These are phyloP conservation scores for Aspergillus piperis DNA, from an alignment of 2,329 filamentous ascomycete genomes.

Conservation along the genomic window DNA sequence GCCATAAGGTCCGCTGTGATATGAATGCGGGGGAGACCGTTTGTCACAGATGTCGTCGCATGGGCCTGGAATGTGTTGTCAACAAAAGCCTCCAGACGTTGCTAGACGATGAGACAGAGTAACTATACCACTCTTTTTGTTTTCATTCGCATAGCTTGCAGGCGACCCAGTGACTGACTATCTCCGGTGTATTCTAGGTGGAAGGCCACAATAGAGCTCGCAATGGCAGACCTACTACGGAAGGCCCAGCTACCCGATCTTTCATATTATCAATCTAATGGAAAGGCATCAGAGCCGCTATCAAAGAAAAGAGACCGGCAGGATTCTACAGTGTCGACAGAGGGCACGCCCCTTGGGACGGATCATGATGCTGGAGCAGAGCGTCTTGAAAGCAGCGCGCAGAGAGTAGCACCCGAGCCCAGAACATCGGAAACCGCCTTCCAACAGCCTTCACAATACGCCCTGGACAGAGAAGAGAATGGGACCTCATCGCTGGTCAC, in stretches of 20 bases:
- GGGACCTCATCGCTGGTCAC: conserved; percentile 41
- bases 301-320: conserved; percentile 35
- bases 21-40: conserved; percentile 52
- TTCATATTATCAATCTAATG: conserved; percentile 39
- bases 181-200: conserved; percentile 27
- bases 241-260: conserved; percentile 41
- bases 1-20: conserved; percentile 58
- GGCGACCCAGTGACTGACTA: conserved; percentile 13
- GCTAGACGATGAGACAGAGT: conserved; percentile 52
- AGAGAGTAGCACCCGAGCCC: conserved; percentile 16
- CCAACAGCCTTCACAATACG: conserved; percentile 34
- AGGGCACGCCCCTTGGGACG: conserved; percentile 25
- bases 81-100: conserved; percentile 56
- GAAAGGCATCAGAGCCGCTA: conserved; percentile 32
- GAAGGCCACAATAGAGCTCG: conserved; percentile 42
- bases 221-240: conserved; percentile 41
- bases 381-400: conserved; percentile 16
- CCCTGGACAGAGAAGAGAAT: conserved; percentile 40
- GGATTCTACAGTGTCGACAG: conserved; percentile 36
- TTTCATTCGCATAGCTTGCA: background rate
- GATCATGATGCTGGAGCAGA: conserved; percentile 23
- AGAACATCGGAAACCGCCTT: conserved; percentile 24
- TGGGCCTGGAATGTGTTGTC: conserved; percentile 53
- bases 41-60: conserved; percentile 53
- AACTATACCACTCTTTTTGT: conserved; percentile 22